Base-by-base conservation (phyloP, 2,329 filamentous ascomycete genomes). In the Hawksworthiomyces lignivorus region DNA sequence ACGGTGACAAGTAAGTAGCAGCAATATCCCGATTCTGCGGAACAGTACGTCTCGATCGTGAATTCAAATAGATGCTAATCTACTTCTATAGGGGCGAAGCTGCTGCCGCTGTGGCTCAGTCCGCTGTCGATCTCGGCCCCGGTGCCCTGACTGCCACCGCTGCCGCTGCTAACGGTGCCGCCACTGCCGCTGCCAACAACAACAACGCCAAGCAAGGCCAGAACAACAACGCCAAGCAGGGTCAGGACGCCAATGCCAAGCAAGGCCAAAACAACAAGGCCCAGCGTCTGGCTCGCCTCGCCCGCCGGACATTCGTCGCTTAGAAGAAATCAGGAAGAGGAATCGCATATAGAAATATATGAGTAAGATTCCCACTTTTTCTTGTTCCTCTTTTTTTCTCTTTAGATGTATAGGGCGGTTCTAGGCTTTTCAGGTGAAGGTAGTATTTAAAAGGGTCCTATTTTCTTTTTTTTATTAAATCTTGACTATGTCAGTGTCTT, bases 101-200 rank as follows among this genome's bases (percentile, higher is more conserved):
- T 37, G 50, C 54, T 33, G 49, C 50, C 22, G 45, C 45, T 12
- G 21, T 45, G n/a, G 50, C 47, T 5, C 39, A 44, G 33, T 44
- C 49, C 19, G 56, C 56, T n/a, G 53, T 57, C 5, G 44, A 49
- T 9, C 41, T 53, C 7, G 56, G 56, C 15, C 32, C 51, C 7
- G 52, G 52, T 34, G 51, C 51, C 27, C 32, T 53, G 5, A 51
- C 50, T 24, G 18, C 45, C 4, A 28, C 35, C 6, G 50, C 36
- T 19, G 45, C 38, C 17, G 45, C 41, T 24, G 45, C 48, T n/a
- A 39, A 39, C n/a, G 43, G 51, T 6, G 40, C 42, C 8, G 42
- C 40, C 5, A 31, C 35, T 14, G 42, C 19, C 20, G 35, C 46
- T 10, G 49, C 44, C 14, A 27, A 43, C n/a, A 44, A 43, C 17